A percentile compares a stretch with the other conserved stretches of the same genome.
phyloP scores from a whole-genome alignment of 768 basidiomycete species.

The Sarcodon sp. region DNA sequence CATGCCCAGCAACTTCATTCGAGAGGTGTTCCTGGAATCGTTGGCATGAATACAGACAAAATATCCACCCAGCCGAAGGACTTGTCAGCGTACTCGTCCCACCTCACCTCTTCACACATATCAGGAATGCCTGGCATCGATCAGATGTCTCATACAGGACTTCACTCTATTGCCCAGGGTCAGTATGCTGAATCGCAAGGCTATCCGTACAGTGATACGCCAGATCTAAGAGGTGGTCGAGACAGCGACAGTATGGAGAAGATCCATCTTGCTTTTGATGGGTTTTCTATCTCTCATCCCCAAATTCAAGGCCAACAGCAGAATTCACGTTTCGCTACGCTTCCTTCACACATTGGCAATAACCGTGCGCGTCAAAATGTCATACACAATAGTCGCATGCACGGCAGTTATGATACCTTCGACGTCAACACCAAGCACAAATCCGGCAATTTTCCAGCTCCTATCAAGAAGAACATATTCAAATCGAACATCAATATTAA shows the following conservation, averaged over 20 bases:
- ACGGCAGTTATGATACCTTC: background rate
- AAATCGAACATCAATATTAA: background rate
- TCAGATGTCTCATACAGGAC: background rate
- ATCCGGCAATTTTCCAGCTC: background rate
- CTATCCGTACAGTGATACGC: background rate
- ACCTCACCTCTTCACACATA: background rate
- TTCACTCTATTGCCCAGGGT: background rate
- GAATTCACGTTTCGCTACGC: background rate
- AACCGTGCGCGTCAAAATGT: background rate
- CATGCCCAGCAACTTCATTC: constrained; percentile 19
- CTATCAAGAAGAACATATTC: background rate
- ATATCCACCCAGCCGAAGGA: too few relatives aligned
- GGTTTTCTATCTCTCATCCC: background rate
- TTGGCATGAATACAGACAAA: too few relatives aligned
- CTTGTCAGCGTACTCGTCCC: background rate
- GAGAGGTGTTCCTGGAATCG: background rate
- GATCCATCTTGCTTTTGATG: background rate
- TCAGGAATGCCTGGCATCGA: background rate
- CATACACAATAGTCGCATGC: background rate
- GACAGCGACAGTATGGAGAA: background rate
- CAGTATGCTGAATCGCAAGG: background rate
- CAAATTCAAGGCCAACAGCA: background rate
- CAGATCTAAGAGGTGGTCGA: background rate
- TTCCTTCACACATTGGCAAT: constrained; percentile 2
- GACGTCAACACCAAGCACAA: background rate